Base-by-base conservation (phyloP, 192 early-diverging fungal species). In the Coemansia sp. region DNA sequence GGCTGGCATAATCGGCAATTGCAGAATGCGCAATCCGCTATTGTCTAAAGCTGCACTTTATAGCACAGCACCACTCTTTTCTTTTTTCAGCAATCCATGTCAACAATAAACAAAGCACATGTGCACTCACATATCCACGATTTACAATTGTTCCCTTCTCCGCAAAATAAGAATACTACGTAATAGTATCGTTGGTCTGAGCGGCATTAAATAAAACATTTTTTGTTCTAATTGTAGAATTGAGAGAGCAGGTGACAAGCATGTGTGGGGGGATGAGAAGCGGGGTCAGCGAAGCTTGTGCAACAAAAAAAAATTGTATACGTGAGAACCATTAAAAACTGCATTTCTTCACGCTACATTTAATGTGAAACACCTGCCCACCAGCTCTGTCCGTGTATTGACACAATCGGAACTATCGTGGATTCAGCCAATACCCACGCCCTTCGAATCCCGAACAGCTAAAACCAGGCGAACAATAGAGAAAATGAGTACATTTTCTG, bases 361-460 rank as follows among this genome's bases (percentile, higher is more conserved):
- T 57, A 57, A 57, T 31, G 54, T 57, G 54, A 57, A 57, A 57
- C 54, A 27, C 27, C 29, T 57, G 54, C 15, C 54, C 54, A 57
- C 18, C 29, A 13, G 27, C 29, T 57, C 54, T 31, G 43, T 27
- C 65, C 27, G 8, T 66, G 29, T 33, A 8, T 66, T 34, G 54
- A 4, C 47, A 61, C 20, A 33, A 60, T 29, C 29, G 2, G 55
- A 63, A 63, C 59, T 43, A 54, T 40, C 27, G 42, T 41, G 41
- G 67, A 15, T 69, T 69, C 67, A 69, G 24, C 42, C 46, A 44
- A 60, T 8, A 41, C 67, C 1, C 67, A 69, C 67, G 57, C 8
- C 3, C 11, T 36, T 43, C 33, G 18, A 52, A 66, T n/a, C 12
- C 29, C 15, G 8, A 52, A 34, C 11, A 11, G 15, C 27, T 18